A percentile compares a stretch with the other conserved stretches of the same genome.
Conservation (phyloP, 2,329 filamentous ascomycete genomes). For the Diaporthe sp. region DNA sequence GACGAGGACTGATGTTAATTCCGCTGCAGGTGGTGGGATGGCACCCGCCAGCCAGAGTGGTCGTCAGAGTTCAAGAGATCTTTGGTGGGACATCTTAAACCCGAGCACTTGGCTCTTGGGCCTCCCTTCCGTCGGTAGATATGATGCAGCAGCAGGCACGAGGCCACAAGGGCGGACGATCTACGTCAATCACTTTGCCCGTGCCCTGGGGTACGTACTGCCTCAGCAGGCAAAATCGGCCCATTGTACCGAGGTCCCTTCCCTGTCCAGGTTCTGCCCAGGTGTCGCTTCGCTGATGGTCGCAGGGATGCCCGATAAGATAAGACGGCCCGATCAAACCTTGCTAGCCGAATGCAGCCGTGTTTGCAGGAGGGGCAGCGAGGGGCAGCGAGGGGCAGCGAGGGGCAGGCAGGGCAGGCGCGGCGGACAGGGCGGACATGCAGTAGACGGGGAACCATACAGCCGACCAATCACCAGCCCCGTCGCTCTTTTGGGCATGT, state of each 20-base stretch:
- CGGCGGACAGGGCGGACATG: background rate
- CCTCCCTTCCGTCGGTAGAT: slow-evolving; percentile 29
- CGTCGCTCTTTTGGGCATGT: background rate
- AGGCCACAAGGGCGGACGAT: background rate
- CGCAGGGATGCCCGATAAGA: slow-evolving; percentile 25
- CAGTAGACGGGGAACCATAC: background rate
- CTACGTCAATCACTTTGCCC: slow-evolving; percentile 23
- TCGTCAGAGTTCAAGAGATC: slow-evolving; percentile 9
- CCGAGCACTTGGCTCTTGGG: background rate
- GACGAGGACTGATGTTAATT: background rate
- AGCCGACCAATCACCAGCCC: background rate
- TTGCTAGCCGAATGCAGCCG: slow-evolving; percentile 26
- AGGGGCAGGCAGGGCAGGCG: background rate
- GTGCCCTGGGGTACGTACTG: background rate
- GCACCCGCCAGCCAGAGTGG: background rate
- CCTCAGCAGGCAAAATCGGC: slow-evolving; percentile 8
- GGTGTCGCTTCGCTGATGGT: background rate
- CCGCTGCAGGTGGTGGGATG: background rate
- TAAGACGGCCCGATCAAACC: slow-evolving; percentile 29
- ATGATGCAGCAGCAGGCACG: background rate
- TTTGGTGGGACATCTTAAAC: slow-evolving; percentile 27
- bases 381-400: background rate
- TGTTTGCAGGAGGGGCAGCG: background rate
- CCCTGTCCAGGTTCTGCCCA: background rate
- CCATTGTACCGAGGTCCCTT: slow-evolving; percentile 10